Evolutionary conservation across 352 stramenopile species (phyloP).

Genomic region (Phytophthora rubi): DNA sequence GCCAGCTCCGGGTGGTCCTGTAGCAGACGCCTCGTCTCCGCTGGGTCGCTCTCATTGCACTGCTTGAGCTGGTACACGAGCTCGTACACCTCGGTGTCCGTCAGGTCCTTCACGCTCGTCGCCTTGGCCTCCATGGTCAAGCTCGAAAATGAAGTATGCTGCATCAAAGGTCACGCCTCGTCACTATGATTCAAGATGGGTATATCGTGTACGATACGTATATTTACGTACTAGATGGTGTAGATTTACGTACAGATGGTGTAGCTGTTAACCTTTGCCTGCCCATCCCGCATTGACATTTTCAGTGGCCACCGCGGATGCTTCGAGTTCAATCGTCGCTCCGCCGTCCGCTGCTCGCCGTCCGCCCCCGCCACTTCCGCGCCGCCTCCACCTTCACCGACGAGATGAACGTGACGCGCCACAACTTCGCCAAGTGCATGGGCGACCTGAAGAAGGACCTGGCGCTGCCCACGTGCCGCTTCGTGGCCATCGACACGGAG

Average conservation of each 20-base stretch:
- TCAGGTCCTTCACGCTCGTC: constrained; percentile 59
- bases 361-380: constrained; percentile 23
- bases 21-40: constrained; percentile 69
- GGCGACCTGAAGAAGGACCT: constrained; percentile 68
- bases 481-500: constrained; percentile 86
- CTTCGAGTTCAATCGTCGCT: constrained; percentile 40
- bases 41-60: constrained; percentile 80
- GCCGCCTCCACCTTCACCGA: too few relatives aligned
- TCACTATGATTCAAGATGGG: not conserved
- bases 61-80: constrained; percentile 82
- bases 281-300: constrained; percentile 14
- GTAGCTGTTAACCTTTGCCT: not conserved
- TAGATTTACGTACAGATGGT: not conserved
- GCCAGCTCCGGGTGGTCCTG: constrained; percentile 81
- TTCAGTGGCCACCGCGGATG: constrained; percentile 32
- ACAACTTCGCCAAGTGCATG: constrained; percentile 77
- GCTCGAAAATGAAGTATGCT: not conserved
- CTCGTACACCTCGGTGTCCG: constrained; percentile 69
- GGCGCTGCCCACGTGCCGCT: constrained; percentile 62
- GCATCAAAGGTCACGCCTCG: not conserved
- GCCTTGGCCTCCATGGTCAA: constrained; percentile 41
- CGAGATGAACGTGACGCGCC: constrained; percentile 83
- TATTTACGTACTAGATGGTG: constrained; percentile 1
- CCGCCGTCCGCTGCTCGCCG: constrained; percentile 28
- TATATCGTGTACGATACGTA: not conserved